phyloP scores from a whole-genome alignment of 1,284 basidiomycete species.

The Wallemia mellicola region DNA sequence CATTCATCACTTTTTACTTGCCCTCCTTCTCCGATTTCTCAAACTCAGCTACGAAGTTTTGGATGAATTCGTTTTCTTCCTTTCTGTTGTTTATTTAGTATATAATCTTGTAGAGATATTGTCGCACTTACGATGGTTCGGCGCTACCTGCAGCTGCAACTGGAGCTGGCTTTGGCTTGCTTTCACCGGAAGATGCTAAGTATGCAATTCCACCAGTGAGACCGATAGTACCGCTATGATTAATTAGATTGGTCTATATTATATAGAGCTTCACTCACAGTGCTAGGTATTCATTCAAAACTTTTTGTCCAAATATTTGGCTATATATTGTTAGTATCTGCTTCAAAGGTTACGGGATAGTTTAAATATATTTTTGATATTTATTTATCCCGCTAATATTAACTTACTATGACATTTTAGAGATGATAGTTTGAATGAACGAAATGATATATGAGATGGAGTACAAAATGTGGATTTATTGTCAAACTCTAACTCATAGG shows the following conservation, averaged over 20 bases:
- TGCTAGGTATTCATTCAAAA: not conserved
- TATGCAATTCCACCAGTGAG: not conserved
- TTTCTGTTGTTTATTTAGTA: not conserved
- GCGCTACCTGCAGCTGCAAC: not conserved
- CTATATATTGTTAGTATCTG: not conserved
- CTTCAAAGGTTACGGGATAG: too few species aligned
- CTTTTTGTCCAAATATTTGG: not conserved
- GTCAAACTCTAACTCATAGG: too few species aligned
- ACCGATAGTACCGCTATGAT: not conserved
- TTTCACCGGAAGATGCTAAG: not conserved
- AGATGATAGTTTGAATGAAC: not conserved
- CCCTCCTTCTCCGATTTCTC: not conserved
- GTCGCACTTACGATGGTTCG: not conserved
- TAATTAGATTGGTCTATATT: not conserved
- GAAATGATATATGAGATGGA: too few species aligned
- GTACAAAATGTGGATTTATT: too few species aligned
- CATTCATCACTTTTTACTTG: not conserved
- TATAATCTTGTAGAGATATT: not conserved
- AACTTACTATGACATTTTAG: not conserved
- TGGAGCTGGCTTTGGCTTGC: not conserved
- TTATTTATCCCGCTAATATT: not conserved
- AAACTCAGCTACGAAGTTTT: not conserved
- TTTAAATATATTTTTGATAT: too few species aligned
- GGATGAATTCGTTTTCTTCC: not conserved
- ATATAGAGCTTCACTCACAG: not conserved